phyloP scores from a whole-genome alignment of 2,329 filamentous ascomycete genomes.

The Cercospora zeina region DNA sequence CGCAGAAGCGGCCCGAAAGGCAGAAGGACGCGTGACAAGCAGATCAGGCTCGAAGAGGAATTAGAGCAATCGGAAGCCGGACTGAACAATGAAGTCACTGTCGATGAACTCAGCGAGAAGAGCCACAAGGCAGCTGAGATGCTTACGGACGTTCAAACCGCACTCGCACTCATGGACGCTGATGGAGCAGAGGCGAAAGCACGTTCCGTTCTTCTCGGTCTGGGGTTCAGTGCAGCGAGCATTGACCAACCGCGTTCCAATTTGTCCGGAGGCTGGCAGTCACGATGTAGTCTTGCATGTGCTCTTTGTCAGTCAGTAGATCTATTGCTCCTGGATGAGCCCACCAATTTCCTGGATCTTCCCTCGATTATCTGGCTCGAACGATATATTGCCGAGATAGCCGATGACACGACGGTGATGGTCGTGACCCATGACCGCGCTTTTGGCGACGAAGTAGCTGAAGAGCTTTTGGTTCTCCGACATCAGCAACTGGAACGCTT shows the following conservation, averaged over 20 bases:
- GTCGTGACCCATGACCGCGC: conserved; percentile 83
- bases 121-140: conserved; percentile 69
- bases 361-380: conserved; percentile 85
- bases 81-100: conserved; percentile 52
- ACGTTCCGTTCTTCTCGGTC: conserved; percentile 64
- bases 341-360: conserved; percentile 82
- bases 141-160: conserved; percentile 24
- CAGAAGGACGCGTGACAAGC: conserved; percentile 70
- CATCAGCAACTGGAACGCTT: conserved; percentile 73
- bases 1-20: conserved; percentile 74
- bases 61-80: conserved; percentile 48
- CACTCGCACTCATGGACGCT: conserved; percentile 28
- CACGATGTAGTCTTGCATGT: conserved; percentile 47
- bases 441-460: conserved; percentile 73
- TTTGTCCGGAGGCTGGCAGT: conserved; percentile 66
- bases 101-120: conserved; percentile 61
- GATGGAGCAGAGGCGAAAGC: conserved; percentile 58
- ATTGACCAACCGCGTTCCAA: conserved; percentile 62
- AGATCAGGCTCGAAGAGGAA: conserved; percentile 68
- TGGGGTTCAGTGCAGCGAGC: conserved; percentile 67
- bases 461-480: conserved; percentile 73
- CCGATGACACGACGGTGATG: conserved; percentile 64
- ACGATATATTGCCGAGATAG: conserved; percentile 62
- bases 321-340: conserved; percentile 79
- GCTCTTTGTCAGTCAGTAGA: conserved; percentile 72